phyloP scores from a whole-genome alignment of 2,329 filamentous ascomycete species.

The Aureobasidium sp. region DNA sequence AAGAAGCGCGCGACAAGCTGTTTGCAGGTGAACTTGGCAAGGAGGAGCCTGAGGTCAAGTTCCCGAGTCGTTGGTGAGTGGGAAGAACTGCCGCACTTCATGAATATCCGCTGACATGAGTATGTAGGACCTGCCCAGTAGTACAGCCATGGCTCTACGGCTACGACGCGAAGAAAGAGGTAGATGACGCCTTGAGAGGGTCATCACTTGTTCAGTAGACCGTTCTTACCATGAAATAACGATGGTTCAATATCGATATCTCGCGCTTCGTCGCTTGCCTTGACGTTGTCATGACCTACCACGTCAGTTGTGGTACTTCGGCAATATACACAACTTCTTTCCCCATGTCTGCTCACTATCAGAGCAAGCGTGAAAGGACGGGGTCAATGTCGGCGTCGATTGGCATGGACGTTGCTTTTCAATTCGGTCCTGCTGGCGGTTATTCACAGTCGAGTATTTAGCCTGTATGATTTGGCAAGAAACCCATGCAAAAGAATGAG shows the following conservation, averaged over 20 bases:
- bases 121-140: conserved; percentile 42
- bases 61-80: conserved; percentile 52
- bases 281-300: background rate
- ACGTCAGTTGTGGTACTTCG: background rate
- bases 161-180: conserved; percentile 52
- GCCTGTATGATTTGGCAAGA: background rate
- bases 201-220: background rate
- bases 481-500: background rate
- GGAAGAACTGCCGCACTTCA: background rate
- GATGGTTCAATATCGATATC: background rate
- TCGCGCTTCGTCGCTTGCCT: background rate
- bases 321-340: background rate
- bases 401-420: conserved; percentile 9
- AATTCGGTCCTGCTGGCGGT: conserved; percentile 11
- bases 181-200: conserved; percentile 23
- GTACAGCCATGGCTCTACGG: conserved; percentile 58
- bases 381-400: background rate
- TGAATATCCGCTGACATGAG: background rate
- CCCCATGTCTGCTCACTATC: background rate
- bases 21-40: conserved; percentile 49
- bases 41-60: conserved; percentile 40
- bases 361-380: background rate
- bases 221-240: background rate
- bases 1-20: conserved; percentile 47
- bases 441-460: conserved; percentile 5